Percentiles rank a stretch among this genome's conserved stretches.
Evolutionary conservation across 2,329 filamentous ascomycete genomes (phyloP).

Genomic region (Penicillium polonicum): DNA sequence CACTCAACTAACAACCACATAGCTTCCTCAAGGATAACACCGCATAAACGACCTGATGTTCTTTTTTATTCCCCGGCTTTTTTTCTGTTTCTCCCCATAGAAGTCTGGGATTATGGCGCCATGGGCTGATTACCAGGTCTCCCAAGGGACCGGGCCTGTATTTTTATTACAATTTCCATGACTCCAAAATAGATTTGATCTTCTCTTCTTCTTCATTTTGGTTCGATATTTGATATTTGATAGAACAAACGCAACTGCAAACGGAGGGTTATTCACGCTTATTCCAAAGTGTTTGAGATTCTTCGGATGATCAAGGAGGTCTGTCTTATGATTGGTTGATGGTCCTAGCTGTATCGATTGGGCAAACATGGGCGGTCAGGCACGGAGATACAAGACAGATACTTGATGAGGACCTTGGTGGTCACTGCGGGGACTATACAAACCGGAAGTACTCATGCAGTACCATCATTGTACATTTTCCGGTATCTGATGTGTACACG

Average conservation of each 20-base stretch:
- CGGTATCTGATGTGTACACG: slow-evolving; percentile 8
- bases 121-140: slow-evolving; percentile 28
- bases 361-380: slow-evolving; percentile 28
- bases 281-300: background rate
- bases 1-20: slow-evolving; percentile 18
- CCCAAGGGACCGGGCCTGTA: slow-evolving; percentile 37
- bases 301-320: background rate
- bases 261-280: background rate
- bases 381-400: slow-evolving; percentile 12
- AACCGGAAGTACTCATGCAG: background rate
- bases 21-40: slow-evolving; percentile 43
- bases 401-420: background rate
- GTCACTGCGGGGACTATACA: background rate
- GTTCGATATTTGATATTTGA: slow-evolving; percentile 12
- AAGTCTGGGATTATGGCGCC: slow-evolving; percentile 22
- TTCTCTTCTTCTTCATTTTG: slow-evolving; percentile 22
- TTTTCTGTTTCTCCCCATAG: slow-evolving; percentile 15
- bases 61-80: slow-evolving; percentile 16
- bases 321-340: slow-evolving; percentile 12
- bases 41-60: slow-evolving; percentile 33
- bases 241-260: slow-evolving; percentile 9
- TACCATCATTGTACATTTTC: background rate
- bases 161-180: slow-evolving; percentile 37
- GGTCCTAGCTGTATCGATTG: slow-evolving; percentile 16
- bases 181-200: slow-evolving; percentile 37